Evolutionary conservation across 768 basidiomycete species (phyloP).

Genomic region (Naganishia vishniacii): DNA sequence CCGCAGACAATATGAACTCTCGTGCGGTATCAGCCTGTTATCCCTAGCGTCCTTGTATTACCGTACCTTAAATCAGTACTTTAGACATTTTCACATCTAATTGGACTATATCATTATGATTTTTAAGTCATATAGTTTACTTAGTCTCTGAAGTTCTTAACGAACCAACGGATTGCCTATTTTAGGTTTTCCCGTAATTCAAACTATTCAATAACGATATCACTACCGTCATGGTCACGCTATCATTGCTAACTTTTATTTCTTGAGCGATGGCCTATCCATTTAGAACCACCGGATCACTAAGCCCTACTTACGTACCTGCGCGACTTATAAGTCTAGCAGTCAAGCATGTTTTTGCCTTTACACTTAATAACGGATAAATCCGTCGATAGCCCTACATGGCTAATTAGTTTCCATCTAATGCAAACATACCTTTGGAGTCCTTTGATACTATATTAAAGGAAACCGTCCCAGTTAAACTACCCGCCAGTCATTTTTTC

Average conservation of each 20-base stretch:
- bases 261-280: slow-evolving; percentile 34
- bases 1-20: slow-evolving; percentile 24
- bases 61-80: background rate
- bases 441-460: slow-evolving; percentile 38
- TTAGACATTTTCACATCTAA: slow-evolving; percentile 8
- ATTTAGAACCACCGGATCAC: slow-evolving; percentile 35
- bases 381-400: slow-evolving; percentile 25
- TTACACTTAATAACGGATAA: slow-evolving; percentile 29
- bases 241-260: slow-evolving; percentile 30
- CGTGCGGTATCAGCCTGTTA: slow-evolving; percentile 22
- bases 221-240: background rate
- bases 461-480: slow-evolving; percentile 36
- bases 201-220: slow-evolving; percentile 2
- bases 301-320: slow-evolving; percentile 37
- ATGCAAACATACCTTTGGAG: slow-evolving; percentile 20
- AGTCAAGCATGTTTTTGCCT: slow-evolving; percentile 34
- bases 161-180: slow-evolving; percentile 1
- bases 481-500: slow-evolving; percentile 35
- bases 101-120: slow-evolving; percentile 10
- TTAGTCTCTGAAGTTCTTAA: slow-evolving; percentile 9
- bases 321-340: slow-evolving; percentile 34
- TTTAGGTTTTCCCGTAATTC: slow-evolving; percentile 4
- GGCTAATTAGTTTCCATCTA: slow-evolving; percentile 35
- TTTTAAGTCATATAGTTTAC: slow-evolving; percentile 4
- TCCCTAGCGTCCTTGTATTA: slow-evolving; percentile 32